Percentiles rank a stretch among this genome's conserved stretches.
Conservation (phyloP, 2,329 filamentous ascomycete species). For the Coleophoma cylindrospora region DNA sequence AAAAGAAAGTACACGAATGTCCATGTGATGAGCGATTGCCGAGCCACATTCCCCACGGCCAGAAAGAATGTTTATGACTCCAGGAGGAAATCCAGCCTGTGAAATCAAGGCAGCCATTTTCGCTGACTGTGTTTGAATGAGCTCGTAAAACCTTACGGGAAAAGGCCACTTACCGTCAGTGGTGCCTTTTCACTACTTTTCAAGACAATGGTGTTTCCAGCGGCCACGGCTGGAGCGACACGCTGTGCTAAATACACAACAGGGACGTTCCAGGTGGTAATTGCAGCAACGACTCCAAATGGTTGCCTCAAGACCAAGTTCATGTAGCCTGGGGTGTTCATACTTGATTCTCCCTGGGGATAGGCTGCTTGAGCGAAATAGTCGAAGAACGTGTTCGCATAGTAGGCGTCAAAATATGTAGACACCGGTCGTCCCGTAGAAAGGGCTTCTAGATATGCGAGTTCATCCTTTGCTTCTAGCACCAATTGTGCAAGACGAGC, state of each 20-base stretch:
- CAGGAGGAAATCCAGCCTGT: constrained; percentile 22
- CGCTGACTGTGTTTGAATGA: constrained; percentile 2
- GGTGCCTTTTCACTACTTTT: constrained; percentile 40
- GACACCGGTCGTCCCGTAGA: not conserved
- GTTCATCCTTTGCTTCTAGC: constrained; percentile 6
- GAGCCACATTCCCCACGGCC: constrained; percentile 27
- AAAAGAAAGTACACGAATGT: constrained; percentile 32
- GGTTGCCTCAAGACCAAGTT: constrained; percentile 72
- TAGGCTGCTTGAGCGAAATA: constrained; percentile 79
- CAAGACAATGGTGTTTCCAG: constrained; percentile 54
- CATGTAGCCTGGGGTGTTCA: constrained; percentile 61
- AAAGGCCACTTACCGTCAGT: constrained; percentile 2
- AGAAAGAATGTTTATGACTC: constrained; percentile 30
- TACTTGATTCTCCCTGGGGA: constrained; percentile 66
- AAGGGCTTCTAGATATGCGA: not conserved
- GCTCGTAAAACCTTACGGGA: no score
- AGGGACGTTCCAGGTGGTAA: constrained; percentile 59
- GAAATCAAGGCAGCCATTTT: not conserved
- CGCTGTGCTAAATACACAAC: constrained; percentile 73
- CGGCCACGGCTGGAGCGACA: constrained; percentile 60
- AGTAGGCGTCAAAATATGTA: not conserved
- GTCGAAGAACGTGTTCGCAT: constrained; percentile 48
- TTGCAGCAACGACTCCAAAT: constrained; percentile 66
- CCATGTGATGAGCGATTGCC: constrained; percentile 28
- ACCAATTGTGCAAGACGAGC: constrained; percentile 60